Conservation (phyloP, 2,329 filamentous ascomycete genomes). For the Penicillium sclerotiorum region DNA sequence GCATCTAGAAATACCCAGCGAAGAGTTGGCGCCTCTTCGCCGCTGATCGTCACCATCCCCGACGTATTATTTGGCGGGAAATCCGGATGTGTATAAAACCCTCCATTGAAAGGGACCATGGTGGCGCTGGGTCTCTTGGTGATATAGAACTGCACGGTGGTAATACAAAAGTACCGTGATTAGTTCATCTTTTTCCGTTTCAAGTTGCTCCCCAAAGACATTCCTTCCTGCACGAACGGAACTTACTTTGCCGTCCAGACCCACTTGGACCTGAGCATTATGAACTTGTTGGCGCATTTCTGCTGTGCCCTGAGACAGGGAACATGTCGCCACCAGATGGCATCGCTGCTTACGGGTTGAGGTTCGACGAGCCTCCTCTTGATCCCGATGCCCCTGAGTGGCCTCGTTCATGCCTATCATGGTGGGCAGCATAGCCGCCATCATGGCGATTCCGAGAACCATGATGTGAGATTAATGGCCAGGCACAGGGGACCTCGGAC, state of each 20-base stretch:
- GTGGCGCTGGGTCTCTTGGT: slow-evolving; percentile 20
- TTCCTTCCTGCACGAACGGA: slow-evolving; percentile 8
- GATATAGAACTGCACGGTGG: slow-evolving; percentile 24
- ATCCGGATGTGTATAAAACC: slow-evolving; percentile 27
- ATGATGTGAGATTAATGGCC: slow-evolving; percentile 12
- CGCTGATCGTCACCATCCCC: slow-evolving; percentile 27
- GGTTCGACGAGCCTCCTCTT: slow-evolving; percentile 21
- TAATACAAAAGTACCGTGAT: background rate
- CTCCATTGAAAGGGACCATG: slow-evolving; percentile 26
- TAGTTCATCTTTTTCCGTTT: background rate
- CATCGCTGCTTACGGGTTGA: slow-evolving; percentile 23
- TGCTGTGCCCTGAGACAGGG: slow-evolving; percentile 21
- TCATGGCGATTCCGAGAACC: slow-evolving; percentile 29
- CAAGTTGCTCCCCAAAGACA: background rate
- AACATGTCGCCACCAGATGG: slow-evolving; percentile 24
- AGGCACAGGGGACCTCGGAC: background rate
- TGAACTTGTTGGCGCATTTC: slow-evolving; percentile 23
- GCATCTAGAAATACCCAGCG: slow-evolving; percentile 30
- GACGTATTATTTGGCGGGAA: slow-evolving; percentile 27
- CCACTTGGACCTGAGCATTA: slow-evolving; percentile 26
- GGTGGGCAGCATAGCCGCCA: slow-evolving; percentile 28
- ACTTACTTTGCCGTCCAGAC: slow-evolving; percentile 24
- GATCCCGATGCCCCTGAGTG: slow-evolving; percentile 21
- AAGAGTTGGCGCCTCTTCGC: slow-evolving; percentile 24
- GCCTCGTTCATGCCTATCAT: slow-evolving; percentile 31